Percentiles rank a stretch among this genome's conserved stretches.
These are phyloP conservation scores for Stagonosporopsis vannaccii DNA, from an alignment of 2,329 filamentous ascomycete species.

Conservation along the genomic window DNA sequence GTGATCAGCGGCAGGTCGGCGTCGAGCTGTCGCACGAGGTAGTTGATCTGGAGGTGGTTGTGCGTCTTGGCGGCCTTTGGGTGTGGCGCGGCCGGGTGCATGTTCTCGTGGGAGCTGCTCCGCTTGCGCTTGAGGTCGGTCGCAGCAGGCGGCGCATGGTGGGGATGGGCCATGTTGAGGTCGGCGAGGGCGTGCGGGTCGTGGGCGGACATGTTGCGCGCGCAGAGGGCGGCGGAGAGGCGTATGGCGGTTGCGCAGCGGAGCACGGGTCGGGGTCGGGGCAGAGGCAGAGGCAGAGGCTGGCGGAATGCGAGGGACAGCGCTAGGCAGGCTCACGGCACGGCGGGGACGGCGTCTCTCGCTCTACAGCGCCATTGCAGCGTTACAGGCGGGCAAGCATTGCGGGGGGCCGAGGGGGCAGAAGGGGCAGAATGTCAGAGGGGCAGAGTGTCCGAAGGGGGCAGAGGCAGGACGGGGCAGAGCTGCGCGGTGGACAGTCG, in stretches of 20 bases:
- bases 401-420: slow-evolving; percentile 14
- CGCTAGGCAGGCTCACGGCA: slow-evolving; percentile 21
- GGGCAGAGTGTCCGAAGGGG: too few relatives aligned
- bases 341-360: slow-evolving; percentile 16
- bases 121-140: slow-evolving; percentile 57
- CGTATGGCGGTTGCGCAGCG: slow-evolving; percentile 9
- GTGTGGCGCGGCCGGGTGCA: slow-evolving; percentile 45
- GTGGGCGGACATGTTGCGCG: slow-evolving; percentile 33
- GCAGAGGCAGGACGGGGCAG: slow-evolving; percentile 7
- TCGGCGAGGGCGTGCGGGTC: slow-evolving; percentile 28
- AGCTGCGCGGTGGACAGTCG: slow-evolving; percentile 4
- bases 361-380: slow-evolving; percentile 19
- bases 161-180: slow-evolving; percentile 33
- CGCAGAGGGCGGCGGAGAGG: slow-evolving; percentile 25
- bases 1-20: slow-evolving; percentile 69
- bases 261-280: slow-evolving; percentile 16
- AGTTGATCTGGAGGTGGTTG: slow-evolving; percentile 72
- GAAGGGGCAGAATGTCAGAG: too few relatives aligned
- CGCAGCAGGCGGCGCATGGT: slow-evolving; percentile 30
- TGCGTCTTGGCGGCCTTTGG: slow-evolving; percentile 63
- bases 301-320: slow-evolving; percentile 19
- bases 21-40: slow-evolving; percentile 68
- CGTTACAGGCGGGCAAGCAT: slow-evolving; percentile 12
- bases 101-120: slow-evolving; percentile 50
- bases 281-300: slow-evolving; percentile 17